Evolutionary conservation across 495 filamentous ascomycete species (phyloP).

Genomic region (Podospora australis): DNA sequence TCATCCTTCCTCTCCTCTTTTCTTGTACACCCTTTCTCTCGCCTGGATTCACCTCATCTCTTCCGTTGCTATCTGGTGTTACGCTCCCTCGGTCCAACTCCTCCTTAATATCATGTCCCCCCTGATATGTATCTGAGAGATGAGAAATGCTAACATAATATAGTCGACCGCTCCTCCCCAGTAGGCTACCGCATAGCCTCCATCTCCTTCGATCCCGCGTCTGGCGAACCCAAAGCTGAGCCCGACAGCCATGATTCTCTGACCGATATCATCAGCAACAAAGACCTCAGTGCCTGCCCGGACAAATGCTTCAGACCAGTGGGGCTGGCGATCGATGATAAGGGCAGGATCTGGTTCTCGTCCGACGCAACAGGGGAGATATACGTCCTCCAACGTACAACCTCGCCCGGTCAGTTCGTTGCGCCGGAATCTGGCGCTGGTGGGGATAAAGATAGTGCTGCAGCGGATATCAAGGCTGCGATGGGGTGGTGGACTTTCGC

Average conservation of each 20-base stretch:
- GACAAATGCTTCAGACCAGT: conserved; percentile 46
- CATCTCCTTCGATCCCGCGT: conserved; percentile 28
- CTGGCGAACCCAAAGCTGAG: conserved; percentile 34
- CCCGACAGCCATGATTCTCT: conserved; percentile 30
- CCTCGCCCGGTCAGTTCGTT: conserved; percentile 4
- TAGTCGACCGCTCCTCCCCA: conserved; percentile 38
- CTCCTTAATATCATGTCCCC: too few relatives aligned
- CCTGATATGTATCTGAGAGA: background rate
- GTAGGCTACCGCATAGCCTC: conserved; percentile 45
- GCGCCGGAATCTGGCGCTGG: background rate
- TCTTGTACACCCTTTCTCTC: background rate
- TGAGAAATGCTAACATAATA: background rate
- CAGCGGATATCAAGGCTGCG: too few relatives aligned
- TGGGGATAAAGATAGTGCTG: too few relatives aligned
- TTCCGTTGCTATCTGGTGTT: too few relatives aligned
- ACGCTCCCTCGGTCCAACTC: too few relatives aligned
- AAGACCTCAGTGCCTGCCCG: conserved; percentile 37
- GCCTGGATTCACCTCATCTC: too few relatives aligned
- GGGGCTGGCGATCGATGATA: conserved; percentile 39
- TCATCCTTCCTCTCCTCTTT: background rate
- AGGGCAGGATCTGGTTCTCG: conserved; percentile 42
- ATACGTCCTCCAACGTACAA: conserved; percentile 33
- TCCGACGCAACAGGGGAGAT: conserved; percentile 48
- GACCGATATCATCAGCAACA: conserved; percentile 43
- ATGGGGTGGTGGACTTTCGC: too few relatives aligned